Conservation (phyloP, 2,329 filamentous ascomycete genomes). For the Alternaria angustiovoidea region DNA sequence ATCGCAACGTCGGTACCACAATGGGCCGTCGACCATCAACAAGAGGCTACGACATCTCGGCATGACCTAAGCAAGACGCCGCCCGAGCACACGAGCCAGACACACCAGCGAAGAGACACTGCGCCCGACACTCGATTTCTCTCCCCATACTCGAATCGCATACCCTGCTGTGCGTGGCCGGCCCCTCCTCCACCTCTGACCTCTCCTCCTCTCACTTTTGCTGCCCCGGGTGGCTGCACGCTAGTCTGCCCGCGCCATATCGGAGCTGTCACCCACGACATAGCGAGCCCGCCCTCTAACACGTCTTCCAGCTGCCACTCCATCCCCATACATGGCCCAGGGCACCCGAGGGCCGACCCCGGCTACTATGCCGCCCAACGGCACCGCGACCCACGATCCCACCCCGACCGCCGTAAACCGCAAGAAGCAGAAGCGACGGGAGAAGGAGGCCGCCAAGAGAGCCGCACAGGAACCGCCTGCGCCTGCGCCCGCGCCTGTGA, state of each 20-base stretch:
- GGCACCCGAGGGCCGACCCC: constrained; percentile 39
- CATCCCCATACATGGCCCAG: constrained; percentile 45
- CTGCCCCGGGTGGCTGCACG: constrained; percentile 14
- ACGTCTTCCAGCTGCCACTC: neutral
- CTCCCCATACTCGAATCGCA: neutral
- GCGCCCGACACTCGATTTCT: too few species aligned
- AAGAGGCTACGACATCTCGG: constrained; percentile 11
- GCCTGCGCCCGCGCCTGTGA: constrained; percentile 26
- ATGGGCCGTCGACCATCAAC: constrained; percentile 9
- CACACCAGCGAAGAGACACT: neutral
- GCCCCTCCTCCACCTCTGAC: constrained; percentile 25
- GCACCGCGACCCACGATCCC: constrained; percentile 47
- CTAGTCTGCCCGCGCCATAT: constrained; percentile 15
- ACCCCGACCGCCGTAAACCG: constrained; percentile 72
- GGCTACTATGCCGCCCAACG: constrained; percentile 50
- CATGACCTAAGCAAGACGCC: constrained; percentile 2
- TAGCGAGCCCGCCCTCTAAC: constrained; percentile 5
- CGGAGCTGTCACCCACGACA: constrained; percentile 24
- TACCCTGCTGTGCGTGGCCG: constrained; percentile 19
- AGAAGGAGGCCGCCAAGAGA: constrained; percentile 77
- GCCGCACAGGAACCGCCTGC: constrained; percentile 48
- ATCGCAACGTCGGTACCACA: constrained; percentile 19
- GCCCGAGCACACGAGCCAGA: constrained; percentile 17
- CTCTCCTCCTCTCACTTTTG: constrained; percentile 22
- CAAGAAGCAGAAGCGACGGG: constrained; percentile 93